Evolutionary conservation across 2,329 filamentous ascomycete species (phyloP), one percentile per base, ranked within the genome.

Genomic region (Cadophora sp.): DNA sequence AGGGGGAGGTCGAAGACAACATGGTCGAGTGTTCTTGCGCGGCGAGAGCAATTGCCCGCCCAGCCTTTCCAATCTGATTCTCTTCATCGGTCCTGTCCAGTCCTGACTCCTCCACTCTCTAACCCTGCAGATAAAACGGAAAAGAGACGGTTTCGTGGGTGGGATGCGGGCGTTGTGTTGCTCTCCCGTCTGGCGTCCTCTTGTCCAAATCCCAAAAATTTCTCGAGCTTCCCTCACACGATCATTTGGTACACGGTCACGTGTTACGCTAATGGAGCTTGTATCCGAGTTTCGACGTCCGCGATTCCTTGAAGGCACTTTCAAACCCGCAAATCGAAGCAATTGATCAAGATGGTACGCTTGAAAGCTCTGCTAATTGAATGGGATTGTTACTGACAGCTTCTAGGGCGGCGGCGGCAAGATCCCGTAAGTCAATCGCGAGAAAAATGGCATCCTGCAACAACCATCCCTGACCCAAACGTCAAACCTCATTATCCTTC

Each of bases 381-480:
- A 24, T 63, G 22, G 43, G 33, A 45, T 68, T 1, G 48, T 72
- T 63, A 73, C 84, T 87, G 79, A 87, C 79, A 71, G 62, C 69
- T 68, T 63, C 27, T 72, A 90, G 90, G 91, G 91, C 83, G 92
- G 92, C 83, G 93, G 94, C 84, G 90, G 87, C 81, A 91, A 91
- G 82, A 86, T 92, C 74, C 86, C 88, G 87, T 91, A 85, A 75
- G 85, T 75, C 72, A 71, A 76, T 71, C 63, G 59, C 63, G 58
- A 53, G 60, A 66, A 64, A 64, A 66, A 66, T 13, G 18, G 45
- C 67, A 47, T 51, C 14, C 6, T 39, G 56, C 58, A 59, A 47
- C 59, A 47, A 2, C 59, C n/a, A 59, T 66, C 56, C 66, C 71
- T 73, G 56, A 74, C 66, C 45, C 4, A 20, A 27, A 58, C 39